Evolutionary conservation across 2,329 filamentous ascomycete genomes (phyloP).

Genomic region (Grosmannia clavigera): DNA sequence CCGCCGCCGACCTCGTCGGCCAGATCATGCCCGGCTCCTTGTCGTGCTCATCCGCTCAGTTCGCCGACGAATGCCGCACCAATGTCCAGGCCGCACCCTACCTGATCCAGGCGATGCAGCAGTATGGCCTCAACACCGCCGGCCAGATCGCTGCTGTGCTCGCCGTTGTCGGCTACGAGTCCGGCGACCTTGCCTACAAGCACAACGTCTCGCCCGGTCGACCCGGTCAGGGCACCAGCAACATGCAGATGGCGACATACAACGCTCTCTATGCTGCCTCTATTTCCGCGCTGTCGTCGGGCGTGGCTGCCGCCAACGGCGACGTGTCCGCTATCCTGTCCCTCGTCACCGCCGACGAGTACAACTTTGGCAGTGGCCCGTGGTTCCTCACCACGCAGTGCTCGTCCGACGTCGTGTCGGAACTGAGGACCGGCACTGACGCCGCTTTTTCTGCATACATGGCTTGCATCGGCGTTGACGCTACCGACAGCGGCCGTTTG

Average conservation of each 20-base stretch:
- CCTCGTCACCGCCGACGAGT: slow-evolving; percentile 33
- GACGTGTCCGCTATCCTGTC: slow-evolving; percentile 28
- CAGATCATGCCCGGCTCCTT: slow-evolving; percentile 45
- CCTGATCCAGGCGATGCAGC: slow-evolving; percentile 42
- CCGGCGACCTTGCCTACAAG: slow-evolving; percentile 57
- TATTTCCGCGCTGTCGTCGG: slow-evolving; percentile 24
- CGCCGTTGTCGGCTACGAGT: slow-evolving; percentile 60
- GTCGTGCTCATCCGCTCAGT: slow-evolving; percentile 35
- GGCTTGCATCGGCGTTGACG: slow-evolving; percentile 29
- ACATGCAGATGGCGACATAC: slow-evolving; percentile 32
- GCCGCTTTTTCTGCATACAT: slow-evolving; percentile 33
- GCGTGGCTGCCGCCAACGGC: slow-evolving; percentile 16
- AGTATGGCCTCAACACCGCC: slow-evolving; percentile 40
- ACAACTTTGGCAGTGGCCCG: slow-evolving; percentile 39
- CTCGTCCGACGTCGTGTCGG: slow-evolving; percentile 17
- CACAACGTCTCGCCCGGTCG: slow-evolving; percentile 41
- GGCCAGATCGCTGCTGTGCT: slow-evolving; percentile 59
- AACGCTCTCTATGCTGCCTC: slow-evolving; percentile 35
- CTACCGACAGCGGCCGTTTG: slow-evolving; percentile 18
- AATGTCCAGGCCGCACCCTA: slow-evolving; percentile 46
- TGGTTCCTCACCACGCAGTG: slow-evolving; percentile 40
- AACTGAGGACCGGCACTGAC: slow-evolving; percentile 25
- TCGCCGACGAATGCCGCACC: slow-evolving; percentile 49
- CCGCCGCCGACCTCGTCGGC: slow-evolving; percentile 28
- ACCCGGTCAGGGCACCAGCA: slow-evolving; percentile 58